Percentiles rank a stretch among this genome's conserved stretches.
Evolutionary conservation across 305 asterid species (phyloP).

Genomic region (Stenogyne calaminthoides): DNA sequence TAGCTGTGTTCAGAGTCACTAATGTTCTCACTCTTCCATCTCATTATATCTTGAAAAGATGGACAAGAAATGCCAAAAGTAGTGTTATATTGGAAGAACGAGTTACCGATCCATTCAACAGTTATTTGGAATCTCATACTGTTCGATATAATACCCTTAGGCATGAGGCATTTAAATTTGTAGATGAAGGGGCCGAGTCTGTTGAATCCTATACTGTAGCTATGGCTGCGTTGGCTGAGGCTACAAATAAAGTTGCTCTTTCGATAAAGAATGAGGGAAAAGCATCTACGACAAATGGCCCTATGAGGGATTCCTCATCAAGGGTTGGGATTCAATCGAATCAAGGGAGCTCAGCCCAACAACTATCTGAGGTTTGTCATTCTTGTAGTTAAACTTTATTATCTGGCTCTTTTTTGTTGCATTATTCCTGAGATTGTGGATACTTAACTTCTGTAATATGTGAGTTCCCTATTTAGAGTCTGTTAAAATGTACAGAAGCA

Average conservation of each 20-base stretch:
- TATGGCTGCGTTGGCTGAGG: constrained; percentile 55
- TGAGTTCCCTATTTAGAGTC: not conserved
- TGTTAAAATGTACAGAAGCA: not conserved
- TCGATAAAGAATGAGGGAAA: constrained; percentile 48
- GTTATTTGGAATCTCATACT: constrained; percentile 68
- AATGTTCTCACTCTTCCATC: constrained; percentile 71
- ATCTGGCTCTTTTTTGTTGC: constrained; percentile 11
- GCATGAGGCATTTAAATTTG: constrained; percentile 64
- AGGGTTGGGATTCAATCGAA: constrained; percentile 28
- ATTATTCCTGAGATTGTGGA: not conserved
- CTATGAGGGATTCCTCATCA: constrained; percentile 29
- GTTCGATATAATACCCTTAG: constrained; percentile 61
- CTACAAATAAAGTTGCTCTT: constrained; percentile 54
- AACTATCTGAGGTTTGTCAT: constrained; percentile 73
- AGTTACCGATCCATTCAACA: constrained; percentile 44
- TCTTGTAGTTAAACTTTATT: constrained; percentile 24
- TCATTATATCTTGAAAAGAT: constrained; percentile 57
- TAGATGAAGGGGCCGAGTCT: constrained; percentile 66
- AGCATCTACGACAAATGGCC: constrained; percentile 39
- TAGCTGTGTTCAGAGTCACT: constrained; percentile 70
- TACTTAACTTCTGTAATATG: constrained; percentile 4
- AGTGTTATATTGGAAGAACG: constrained; percentile 57
- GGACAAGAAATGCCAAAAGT: constrained; percentile 76
- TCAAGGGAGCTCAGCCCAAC: constrained; percentile 50
- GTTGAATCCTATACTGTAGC: constrained; percentile 47